Evolutionary conservation across 345 rosid genomes (phyloP), one percentile per base, ranked within the genome.

Genomic region (Heritiera fomes): DNA sequence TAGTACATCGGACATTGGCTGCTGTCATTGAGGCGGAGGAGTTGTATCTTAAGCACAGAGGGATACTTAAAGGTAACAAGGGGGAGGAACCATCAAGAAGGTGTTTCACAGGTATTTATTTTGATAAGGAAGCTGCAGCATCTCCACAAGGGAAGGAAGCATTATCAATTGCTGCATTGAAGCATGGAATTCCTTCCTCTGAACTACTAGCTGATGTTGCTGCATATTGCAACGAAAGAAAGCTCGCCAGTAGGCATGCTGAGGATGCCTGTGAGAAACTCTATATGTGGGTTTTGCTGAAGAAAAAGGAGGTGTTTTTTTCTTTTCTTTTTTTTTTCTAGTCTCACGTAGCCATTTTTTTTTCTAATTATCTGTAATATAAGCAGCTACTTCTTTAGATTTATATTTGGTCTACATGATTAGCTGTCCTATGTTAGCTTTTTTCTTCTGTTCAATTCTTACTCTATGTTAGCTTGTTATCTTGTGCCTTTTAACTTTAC

Each of bases 1-100:
- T 95, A 20, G 99, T 95, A 49, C 99, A 95, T 85, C 90, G 97
- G 49, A 87, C 86, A n/a, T 46, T 95, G 87, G 90, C 96, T 41
- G 98, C 98, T 40, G 92, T 92, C 71, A 69, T 92, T 65, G 99
- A 93, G 76, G 94, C 98, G 46, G 98, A 93, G 83, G 83, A 87
- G 52, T 65, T 78, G 75, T 91, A 79, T 79, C 59, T 83, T 79
- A 85, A 82, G 72, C 79, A 70, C 50, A 78, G 73, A 71, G 80
- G 71, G 45, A 76, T 77, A 15, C 52, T 18, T 43, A 73, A 82
- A 45, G 71, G 5, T 61, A 77, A 66, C 11, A 62, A 34, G 3
- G 80, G 50, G 63, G 81, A 68, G 20, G 81, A 78, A 76, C 76
- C 65, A 52, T 53, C 59, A 13, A 81, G 82, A 80, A 77, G 86